Conservation (phyloP, 495 filamentous ascomycete species). For the Barbatosphaeria neglecta region DNA sequence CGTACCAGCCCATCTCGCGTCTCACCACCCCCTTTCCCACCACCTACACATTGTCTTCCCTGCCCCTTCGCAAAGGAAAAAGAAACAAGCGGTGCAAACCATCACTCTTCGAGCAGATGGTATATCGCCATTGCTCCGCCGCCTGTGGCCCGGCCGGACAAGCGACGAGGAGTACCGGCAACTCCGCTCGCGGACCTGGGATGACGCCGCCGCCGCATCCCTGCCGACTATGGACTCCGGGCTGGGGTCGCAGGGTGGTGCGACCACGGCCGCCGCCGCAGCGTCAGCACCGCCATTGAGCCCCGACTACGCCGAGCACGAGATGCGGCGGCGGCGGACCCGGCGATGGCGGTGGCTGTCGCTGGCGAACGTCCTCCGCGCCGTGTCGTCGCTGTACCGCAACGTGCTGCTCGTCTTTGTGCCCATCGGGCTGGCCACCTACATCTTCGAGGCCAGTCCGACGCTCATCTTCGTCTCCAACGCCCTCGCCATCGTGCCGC, state of each 20-base stretch:
- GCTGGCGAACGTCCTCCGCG: background rate
- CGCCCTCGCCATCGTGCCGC: conserved; percentile 74
- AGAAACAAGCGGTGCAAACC: background rate
- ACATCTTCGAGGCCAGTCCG: conserved; percentile 18
- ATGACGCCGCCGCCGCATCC: background rate
- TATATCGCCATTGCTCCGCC: background rate
- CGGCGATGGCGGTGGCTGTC: background rate
- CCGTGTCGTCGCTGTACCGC: conserved; percentile 34
- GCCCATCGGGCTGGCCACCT: conserved; percentile 59
- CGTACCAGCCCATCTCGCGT: too few relatives aligned
- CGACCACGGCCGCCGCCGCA: background rate
- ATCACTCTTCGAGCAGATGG: background rate
- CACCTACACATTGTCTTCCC: too few relatives aligned
- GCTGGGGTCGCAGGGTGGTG: background rate
- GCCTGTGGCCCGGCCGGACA: background rate
- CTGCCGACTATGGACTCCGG: too few relatives aligned
- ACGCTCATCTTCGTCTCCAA: conserved; percentile 63
- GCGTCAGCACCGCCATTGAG: too few relatives aligned
- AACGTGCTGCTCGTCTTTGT: conserved; percentile 71
- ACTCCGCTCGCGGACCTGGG: background rate
- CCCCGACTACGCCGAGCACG: background rate
- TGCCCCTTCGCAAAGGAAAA: too few relatives aligned
- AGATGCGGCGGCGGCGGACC: background rate
- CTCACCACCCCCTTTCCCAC: too few relatives aligned
- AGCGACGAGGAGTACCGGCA: background rate